Evolutionary conservation across 2,329 filamentous ascomycete genomes (phyloP).

Genomic region (Tothia fuscella): DNA sequence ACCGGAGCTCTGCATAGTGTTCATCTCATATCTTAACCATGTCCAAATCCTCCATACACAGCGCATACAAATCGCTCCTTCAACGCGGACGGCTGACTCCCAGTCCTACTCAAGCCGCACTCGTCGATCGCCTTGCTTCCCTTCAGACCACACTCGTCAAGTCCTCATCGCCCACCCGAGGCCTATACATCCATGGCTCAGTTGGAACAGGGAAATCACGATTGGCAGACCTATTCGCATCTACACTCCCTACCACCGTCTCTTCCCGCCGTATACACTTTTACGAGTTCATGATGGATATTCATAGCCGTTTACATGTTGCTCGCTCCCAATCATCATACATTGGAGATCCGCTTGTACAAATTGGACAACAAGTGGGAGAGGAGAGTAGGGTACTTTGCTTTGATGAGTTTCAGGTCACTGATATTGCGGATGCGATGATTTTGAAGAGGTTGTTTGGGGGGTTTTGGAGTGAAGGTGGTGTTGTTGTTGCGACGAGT

Average conservation of each 20-base stretch:
- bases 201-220: conserved; percentile 98
- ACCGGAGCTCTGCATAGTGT: too few species aligned
- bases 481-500: conserved; percentile 88
- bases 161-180: conserved; percentile 50
- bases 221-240: conserved; percentile 97
- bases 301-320: conserved; percentile 80
- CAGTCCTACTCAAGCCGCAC: conserved; percentile 15
- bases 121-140: conserved; percentile 15
- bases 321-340: conserved; percentile 82
- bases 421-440: conserved; percentile 97
- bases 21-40: too few species aligned
- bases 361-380: conserved; percentile 85
- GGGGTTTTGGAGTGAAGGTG: conserved; percentile 84
- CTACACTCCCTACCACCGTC: conserved; percentile 76
- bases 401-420: conserved; percentile 65
- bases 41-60: conserved; percentile 14
- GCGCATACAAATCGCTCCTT: conserved; percentile 16
- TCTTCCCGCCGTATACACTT: conserved; percentile 92
- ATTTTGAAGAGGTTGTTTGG: conserved; percentile 82
- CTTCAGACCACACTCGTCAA: conserved; percentile 15
- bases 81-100: conserved; percentile 13
- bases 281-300: conserved; percentile 98
- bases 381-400: conserved; percentile 75
- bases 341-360: conserved; percentile 80
- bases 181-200: conserved; percentile 89